phyloP scores from a whole-genome alignment of 768 basidiomycete species.

The Naematelia encephala region DNA sequence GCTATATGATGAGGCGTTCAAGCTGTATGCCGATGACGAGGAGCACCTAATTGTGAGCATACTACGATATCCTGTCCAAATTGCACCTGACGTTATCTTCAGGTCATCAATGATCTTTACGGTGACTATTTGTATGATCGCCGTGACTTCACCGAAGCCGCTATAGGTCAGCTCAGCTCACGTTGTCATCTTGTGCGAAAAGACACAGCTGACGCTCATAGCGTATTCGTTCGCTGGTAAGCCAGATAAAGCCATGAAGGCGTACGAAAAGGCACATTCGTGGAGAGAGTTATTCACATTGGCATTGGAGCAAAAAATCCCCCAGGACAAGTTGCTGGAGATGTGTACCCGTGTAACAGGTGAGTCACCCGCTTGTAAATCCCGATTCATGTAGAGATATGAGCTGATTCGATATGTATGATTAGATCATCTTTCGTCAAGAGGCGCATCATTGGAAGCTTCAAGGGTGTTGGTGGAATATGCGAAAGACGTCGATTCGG shows the following conservation, averaged over 20 bases:
- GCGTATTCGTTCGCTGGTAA: constrained; percentile 71
- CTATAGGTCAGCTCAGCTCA: constrained; percentile 58
- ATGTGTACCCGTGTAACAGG: constrained; percentile 78
- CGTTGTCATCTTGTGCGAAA: not conserved
- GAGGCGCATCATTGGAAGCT: constrained; percentile 76
- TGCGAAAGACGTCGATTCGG: constrained; percentile 69
- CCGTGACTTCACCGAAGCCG: constrained; percentile 78
- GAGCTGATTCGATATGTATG: constrained; percentile 2
- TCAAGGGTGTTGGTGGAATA: constrained; percentile 81
- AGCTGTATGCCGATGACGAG: constrained; percentile 65
- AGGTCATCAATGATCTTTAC: constrained; percentile 58
- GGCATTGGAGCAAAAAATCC: constrained; percentile 57
- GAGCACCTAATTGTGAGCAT: constrained; percentile 61
- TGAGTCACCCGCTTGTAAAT: constrained; percentile 52
- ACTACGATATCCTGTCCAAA: not conserved
- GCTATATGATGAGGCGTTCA: constrained; percentile 69
- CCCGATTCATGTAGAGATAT: too few relatives aligned
- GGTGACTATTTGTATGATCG: constrained; percentile 84
- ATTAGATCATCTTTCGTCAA: constrained; percentile 73
- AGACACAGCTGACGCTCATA: not conserved
- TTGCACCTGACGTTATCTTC: constrained; percentile 6
- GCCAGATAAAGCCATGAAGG: constrained; percentile 71
- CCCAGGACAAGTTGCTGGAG: constrained; percentile 60
- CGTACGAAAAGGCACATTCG: constrained; percentile 78
- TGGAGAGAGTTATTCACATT: constrained; percentile 92